Conservation (phyloP, 805 yeast genomes). For the Candida hispaniensis region DNA sequence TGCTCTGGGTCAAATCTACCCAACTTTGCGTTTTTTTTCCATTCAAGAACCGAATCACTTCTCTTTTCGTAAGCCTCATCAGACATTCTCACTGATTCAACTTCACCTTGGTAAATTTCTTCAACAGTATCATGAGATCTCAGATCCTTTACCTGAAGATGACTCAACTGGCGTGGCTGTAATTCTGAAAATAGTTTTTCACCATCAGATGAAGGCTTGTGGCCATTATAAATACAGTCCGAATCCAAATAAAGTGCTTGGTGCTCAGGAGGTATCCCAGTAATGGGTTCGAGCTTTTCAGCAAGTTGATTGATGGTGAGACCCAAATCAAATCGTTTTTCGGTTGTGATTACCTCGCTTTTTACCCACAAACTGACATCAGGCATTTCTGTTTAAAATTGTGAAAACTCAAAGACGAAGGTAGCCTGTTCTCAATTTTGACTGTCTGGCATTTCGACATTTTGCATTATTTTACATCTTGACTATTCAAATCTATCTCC, state of each 20-base stretch:
- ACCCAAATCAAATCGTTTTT: conserved; percentile 48
- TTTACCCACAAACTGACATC: conserved; percentile 49
- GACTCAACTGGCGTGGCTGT: conserved; percentile 30
- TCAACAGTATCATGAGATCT: conserved; percentile 1
- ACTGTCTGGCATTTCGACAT: no score
- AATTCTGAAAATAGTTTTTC: conserved; percentile 23
- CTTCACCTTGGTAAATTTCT: conserved; percentile 21
- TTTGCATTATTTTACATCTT: no score
- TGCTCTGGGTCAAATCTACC: conserved; percentile 59
- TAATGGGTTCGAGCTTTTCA: conserved; percentile 49
- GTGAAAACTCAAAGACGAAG: no score
- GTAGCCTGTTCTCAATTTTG: no score
- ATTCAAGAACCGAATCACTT: conserved; percentile 53
- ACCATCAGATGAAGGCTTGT: conserved; percentile 14
- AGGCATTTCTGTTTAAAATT: no score
- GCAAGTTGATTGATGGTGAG: conserved; percentile 51
- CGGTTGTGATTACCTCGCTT: conserved; percentile 58
- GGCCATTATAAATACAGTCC: conserved; percentile 23
- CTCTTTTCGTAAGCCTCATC: conserved; percentile 54
- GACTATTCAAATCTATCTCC: no score
- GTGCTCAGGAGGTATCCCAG: conserved; percentile 56
- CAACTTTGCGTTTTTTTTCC: conserved; percentile 60
- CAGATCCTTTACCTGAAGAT: conserved; percentile 42
- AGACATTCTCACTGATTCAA: conserved; percentile 38
- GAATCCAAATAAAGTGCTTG: conserved; percentile 35